Base-by-base conservation (phyloP, 1,284 basidiomycete genomes). In the Calocybe gambosa region DNA sequence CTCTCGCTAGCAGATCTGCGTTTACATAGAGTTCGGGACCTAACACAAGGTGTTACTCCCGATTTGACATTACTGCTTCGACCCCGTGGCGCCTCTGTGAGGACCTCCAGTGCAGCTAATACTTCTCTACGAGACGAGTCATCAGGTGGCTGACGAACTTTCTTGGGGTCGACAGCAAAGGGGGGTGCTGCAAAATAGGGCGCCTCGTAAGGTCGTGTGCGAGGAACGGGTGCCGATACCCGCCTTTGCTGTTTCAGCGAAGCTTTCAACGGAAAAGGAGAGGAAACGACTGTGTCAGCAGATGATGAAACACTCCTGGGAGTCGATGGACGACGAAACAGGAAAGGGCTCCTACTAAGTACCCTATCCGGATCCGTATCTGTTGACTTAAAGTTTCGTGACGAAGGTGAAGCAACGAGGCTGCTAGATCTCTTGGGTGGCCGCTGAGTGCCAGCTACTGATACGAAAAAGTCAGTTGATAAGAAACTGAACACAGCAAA, bases 161-260 rank as follows among this genome's bases (percentile, higher is more conserved):
- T 47, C 31, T 35, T 43, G 12, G 39, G 10, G 26, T 48, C 39
- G n/a, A 41, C 37, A 33, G 43, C 16, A n/a, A 58, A 49, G 5
- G 69, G 69, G 7, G 68, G 69, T 23, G 62, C 50, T 1, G 68
- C 69, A 51, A 70, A 71, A 55, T 70, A 71, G 2, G 69, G 69
- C 29, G 68, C 66, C 35, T 63, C 66, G 47, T 71, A 71, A 5
- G 69, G 69, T 20, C 68, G 60, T 28, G 61, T 60, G 43, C 63
- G 56, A 3, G 67, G 59, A 33, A 59, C 53, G 10, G 67, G 62
- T 9, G 59, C 51, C 8, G 67, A 63, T 3, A 50, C 49, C 19
- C 62, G 60, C 42, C 63, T 56, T 31, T 59, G 51, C 15, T 51
- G 19, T 44, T 64, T 63, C 12, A 57, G 54, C 18, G 46, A 46